These are phyloP conservation scores for Penicillium roqueforti DNA, from an alignment of 495 filamentous ascomycete genomes.

Conservation along the genomic window DNA sequence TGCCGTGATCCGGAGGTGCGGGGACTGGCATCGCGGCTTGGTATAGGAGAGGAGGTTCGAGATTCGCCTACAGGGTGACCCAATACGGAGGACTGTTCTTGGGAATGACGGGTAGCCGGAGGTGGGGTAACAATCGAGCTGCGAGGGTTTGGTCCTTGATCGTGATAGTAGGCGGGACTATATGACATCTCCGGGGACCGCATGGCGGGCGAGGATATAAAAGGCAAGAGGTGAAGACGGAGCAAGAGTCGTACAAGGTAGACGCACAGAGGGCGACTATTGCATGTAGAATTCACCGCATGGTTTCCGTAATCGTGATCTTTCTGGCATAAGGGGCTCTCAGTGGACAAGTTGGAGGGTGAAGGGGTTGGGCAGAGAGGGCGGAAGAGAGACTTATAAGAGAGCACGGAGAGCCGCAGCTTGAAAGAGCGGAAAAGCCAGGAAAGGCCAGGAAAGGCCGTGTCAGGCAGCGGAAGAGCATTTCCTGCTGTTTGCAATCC, in stretches of 20 bases:
- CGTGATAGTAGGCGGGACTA: conserved; percentile 39
- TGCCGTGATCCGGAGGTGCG: conserved; percentile 16
- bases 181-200: conserved; percentile 41
- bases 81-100: conserved; percentile 16
- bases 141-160: conserved; percentile 24
- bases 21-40: conserved; percentile 14
- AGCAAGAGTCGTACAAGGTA: conserved; percentile 33
- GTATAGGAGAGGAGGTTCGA: conserved; percentile 15
- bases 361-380: conserved; percentile 9
- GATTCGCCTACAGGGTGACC: conserved; percentile 5
- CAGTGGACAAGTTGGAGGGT: conserved; percentile 7
- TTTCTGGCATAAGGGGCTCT: conserved; percentile 9
- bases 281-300: conserved; percentile 35
- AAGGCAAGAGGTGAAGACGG: conserved; percentile 12
- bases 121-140: conserved; percentile 20
- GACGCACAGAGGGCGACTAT: conserved; percentile 33
- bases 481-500: conserved; percentile 26
- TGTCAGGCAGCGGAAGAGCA: conserved; percentile 28
- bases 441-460: conserved; percentile 24
- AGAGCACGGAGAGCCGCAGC: conserved; percentile 13
- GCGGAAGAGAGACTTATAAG: conserved; percentile 13
- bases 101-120: conserved; percentile 20
- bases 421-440: conserved; percentile 20
- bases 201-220: conserved; percentile 25
- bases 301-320: conserved; percentile 29